Base-by-base conservation (phyloP, 768 basidiomycete genomes). In the Calocybe gangraenosa region DNA sequence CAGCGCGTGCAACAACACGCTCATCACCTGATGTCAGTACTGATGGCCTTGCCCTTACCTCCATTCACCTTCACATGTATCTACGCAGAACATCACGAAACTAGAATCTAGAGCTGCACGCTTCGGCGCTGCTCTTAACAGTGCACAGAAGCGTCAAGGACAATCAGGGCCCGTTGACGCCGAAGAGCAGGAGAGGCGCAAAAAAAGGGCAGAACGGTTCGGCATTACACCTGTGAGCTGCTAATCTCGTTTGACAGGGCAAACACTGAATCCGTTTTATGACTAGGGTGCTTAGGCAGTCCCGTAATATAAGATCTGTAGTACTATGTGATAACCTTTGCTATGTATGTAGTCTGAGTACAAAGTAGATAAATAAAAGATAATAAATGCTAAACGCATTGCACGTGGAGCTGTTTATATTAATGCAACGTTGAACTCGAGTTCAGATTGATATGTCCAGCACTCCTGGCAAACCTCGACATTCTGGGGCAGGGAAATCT, bases 171-270 rank as follows among this genome's bases (percentile, higher is more conserved):
- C 56, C n/a, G 66, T 76, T 5, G 82, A 83, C 52, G 56, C 71
- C 3, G 82, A 81, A 54, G 82, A 85, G 54, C 58, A 65, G 35
- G 81, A 80, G 52, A 70, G 70, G 41, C 66, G 82, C 35, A 74
- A 60, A 56, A 84, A 78, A 60, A 67, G 84, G n/a, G 80, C 80
- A 30, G 81, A 81, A 55, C 72, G 83, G 17, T 86, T 86, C 61
- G 79, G 76, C 17, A 44, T 64, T 13, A 10, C 14, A 6, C 11
- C 46, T 18, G 38, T 40, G 7, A 48, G 25, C 11, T 11, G 6
- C 25, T 28, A 5, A n/a, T n/a, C n/a, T n/a, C n/a, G n/a, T n/a
- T n/a, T n/a, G n/a, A n/a, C n/a, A n/a, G n/a, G n/a, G n/a, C n/a
- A n/a, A n/a, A n/a, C n/a, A n/a, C n/a, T n/a, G n/a, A n/a, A n/a